Percentiles rank a stretch among this genome's conserved stretches.
These are phyloP conservation scores for Pseudocercospora pini-densiflorae DNA, from an alignment of 2,329 filamentous ascomycete species.

Conservation along the genomic window DNA sequence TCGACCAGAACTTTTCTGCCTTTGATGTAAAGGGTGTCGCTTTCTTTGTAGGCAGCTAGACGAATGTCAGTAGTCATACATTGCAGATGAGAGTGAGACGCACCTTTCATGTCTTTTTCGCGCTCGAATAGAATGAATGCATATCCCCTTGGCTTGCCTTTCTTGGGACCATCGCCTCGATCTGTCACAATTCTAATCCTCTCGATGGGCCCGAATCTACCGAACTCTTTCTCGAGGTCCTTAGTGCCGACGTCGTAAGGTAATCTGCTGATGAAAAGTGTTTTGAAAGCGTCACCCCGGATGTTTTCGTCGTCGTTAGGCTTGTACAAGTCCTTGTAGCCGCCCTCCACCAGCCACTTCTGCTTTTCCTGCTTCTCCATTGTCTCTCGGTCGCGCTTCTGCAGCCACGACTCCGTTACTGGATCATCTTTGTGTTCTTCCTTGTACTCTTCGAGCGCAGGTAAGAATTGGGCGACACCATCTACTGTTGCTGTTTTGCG, in stretches of 20 bases:
- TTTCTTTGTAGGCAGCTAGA: constrained; percentile 87
- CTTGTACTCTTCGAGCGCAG: constrained; percentile 77
- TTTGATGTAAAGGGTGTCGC: constrained; percentile 64
- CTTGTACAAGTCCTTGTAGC: constrained; percentile 70
- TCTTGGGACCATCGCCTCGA: constrained; percentile 74
- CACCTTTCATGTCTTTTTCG: constrained; percentile 99
- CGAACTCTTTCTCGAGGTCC: constrained; percentile 92
- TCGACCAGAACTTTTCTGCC: constrained; percentile 92
- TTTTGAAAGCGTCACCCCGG: constrained; percentile 92
- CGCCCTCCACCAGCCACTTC: constrained; percentile 67
- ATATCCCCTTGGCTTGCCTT: constrained; percentile 66
- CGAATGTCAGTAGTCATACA: constrained; percentile 45
- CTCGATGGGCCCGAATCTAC: constrained; percentile 91
- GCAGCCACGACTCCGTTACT: constrained; percentile 90
- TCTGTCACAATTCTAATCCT: constrained; percentile 75
- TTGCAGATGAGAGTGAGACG: background rate
- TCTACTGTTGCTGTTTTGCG: constrained; percentile 74
- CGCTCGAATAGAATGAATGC: constrained; percentile 97
- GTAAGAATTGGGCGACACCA: constrained; percentile 76
- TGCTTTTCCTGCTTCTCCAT: constrained; percentile 74
- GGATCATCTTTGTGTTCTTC: constrained; percentile 51
- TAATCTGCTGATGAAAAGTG: constrained; percentile 86
- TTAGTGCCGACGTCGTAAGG: constrained; percentile 90
- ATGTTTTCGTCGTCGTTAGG: constrained; percentile 85
- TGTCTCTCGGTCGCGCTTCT: constrained; percentile 82